phyloP scores from a whole-genome alignment of 345 rosid genomes.

The Syzygium oleosum region DNA sequence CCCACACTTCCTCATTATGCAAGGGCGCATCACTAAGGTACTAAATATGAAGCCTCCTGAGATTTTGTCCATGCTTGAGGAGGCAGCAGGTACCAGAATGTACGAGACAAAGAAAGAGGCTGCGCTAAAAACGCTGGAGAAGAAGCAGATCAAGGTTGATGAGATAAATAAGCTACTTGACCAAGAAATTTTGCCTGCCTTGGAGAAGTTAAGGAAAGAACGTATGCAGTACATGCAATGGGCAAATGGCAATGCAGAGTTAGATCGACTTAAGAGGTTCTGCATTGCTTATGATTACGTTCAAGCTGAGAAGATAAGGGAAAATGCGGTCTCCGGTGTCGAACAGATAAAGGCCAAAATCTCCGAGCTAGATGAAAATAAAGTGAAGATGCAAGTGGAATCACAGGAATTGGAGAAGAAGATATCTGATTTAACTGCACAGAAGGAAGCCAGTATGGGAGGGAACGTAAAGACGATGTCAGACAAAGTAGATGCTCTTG shows the following conservation, averaged over 20 bases:
- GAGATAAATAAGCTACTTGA: constrained; percentile 94
- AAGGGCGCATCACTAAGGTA: constrained; percentile 98
- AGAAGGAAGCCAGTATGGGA: constrained; percentile 88
- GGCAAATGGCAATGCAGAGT: constrained; percentile 81
- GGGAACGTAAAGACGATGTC: constrained; percentile 75
- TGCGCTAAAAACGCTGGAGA: constrained; percentile 87
- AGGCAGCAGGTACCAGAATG: constrained; percentile 99
- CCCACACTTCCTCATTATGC: constrained; percentile 99
- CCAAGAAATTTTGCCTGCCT: constrained; percentile 82
- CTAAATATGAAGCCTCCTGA: constrained; percentile 98
- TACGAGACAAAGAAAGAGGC: constrained; percentile 92
- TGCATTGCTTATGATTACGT: constrained; percentile 62
- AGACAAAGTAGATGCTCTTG: constrained; percentile 61
- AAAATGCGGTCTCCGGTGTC: constrained; percentile 41
- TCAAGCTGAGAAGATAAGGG: constrained; percentile 61
- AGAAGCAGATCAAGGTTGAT: constrained; percentile 91
- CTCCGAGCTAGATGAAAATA: constrained; percentile 38
- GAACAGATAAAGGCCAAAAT: constrained; percentile 42
- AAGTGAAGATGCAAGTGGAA: constrained; percentile 32
- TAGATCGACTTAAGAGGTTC: constrained; percentile 66
- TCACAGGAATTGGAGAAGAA: constrained; percentile 59
- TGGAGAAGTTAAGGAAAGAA: constrained; percentile 90
- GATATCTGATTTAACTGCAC: constrained; percentile 50
- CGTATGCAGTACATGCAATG: constrained; percentile 91
- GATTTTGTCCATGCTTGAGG: constrained; percentile 96